These are phyloP conservation scores for Myotisia sp. DNA, from an alignment of 2,329 filamentous ascomycete species.

Conservation along the genomic window DNA sequence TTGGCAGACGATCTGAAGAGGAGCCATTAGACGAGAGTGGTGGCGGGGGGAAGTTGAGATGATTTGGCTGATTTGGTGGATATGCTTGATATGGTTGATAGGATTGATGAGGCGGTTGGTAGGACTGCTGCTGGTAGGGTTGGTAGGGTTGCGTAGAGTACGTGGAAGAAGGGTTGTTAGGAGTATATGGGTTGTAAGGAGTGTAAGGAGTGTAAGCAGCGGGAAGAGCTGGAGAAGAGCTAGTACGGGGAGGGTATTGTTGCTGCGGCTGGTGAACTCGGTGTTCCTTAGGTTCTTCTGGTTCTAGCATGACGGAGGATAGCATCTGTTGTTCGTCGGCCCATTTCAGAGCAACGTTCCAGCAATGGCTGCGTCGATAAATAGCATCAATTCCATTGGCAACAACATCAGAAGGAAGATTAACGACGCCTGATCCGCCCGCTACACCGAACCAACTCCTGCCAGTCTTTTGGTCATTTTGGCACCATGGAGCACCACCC, in stretches of 20 bases:
- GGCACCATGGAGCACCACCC: slow-evolving; percentile 36
- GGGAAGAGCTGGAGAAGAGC: neutral
- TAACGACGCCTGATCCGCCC: slow-evolving; percentile 48
- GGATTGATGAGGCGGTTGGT: slow-evolving; percentile 1
- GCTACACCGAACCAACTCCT: slow-evolving; percentile 41
- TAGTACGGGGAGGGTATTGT: neutral
- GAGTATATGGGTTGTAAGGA: neutral
- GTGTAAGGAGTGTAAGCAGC: slow-evolving; percentile 1
- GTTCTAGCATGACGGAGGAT: slow-evolving; percentile 19
- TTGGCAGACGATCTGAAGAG: slow-evolving; percentile 17
- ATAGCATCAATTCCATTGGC: slow-evolving; percentile 54
- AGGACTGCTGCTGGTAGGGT: slow-evolving; percentile 3
- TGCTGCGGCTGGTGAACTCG: neutral
- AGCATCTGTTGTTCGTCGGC: slow-evolving; percentile 28
- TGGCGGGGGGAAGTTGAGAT: slow-evolving; percentile 5
- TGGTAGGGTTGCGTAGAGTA: neutral
- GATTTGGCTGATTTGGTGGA: neutral
- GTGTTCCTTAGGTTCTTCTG: slow-evolving; percentile 1
- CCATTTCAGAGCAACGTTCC: slow-evolving; percentile 51
- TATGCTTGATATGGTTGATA: slow-evolving; percentile 2
- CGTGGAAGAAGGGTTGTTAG: neutral
- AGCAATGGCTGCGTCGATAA: slow-evolving; percentile 56
- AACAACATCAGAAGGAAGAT: slow-evolving; percentile 48
- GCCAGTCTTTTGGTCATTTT: slow-evolving; percentile 30
- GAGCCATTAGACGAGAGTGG: slow-evolving; percentile 13